Evolutionary conservation across 768 basidiomycete species (phyloP).

Genomic region (Amanita thiersii): DNA sequence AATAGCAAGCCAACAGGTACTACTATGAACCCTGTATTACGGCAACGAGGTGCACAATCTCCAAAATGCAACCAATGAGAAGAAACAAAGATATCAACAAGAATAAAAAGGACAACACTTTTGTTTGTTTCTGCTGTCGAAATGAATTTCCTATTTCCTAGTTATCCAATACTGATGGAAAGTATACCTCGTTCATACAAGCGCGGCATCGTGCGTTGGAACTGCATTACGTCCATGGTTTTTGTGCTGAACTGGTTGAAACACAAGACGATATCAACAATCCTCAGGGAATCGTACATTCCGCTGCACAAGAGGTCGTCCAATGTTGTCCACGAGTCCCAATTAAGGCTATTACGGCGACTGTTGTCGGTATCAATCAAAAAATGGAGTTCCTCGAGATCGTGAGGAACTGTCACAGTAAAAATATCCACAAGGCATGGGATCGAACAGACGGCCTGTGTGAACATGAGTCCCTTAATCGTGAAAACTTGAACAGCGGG

Average conservation of each 20-base stretch:
- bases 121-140: no score
- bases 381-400: slow-evolving; percentile 10
- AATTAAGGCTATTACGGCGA: slow-evolving; percentile 5
- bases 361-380: slow-evolving; percentile 11
- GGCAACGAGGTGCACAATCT: no score
- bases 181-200: not conserved
- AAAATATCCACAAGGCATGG: slow-evolving; percentile 10
- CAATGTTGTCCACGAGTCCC: slow-evolving; percentile 9
- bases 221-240: not conserved
- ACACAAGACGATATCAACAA: slow-evolving; percentile 7
- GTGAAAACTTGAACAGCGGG: slow-evolving; percentile 5
- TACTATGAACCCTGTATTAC: no score
- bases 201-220: slow-evolving; percentile 1
- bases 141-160: no score
- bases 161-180: not conserved
- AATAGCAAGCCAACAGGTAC: no score
- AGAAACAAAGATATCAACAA: no score
- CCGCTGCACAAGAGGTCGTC: slow-evolving; percentile 9
- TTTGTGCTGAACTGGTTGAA: not conserved
- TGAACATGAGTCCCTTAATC: slow-evolving; percentile 3
- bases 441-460: slow-evolving; percentile 6
- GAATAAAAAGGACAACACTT: no score
- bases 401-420: slow-evolving; percentile 3
- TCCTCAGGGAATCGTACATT: slow-evolving; percentile 1
- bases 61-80: no score